A percentile compares a stretch with the other conserved stretches of the same genome.
These are phyloP conservation scores for Termitomyces sp. DNA, from an alignment of 768 basidiomycete genomes.

Conservation along the genomic window DNA sequence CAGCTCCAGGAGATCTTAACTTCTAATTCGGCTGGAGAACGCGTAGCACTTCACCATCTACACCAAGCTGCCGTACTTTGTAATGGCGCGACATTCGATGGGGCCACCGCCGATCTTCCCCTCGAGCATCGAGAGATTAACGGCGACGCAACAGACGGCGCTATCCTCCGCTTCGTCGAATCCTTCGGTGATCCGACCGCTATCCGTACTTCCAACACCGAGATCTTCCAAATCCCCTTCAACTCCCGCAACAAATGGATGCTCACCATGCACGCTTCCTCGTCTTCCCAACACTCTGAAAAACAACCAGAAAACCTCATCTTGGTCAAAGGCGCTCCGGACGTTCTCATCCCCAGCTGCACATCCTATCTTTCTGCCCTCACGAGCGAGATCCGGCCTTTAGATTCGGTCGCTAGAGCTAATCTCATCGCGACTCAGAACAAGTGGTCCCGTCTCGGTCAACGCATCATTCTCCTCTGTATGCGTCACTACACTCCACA, in stretches of 20 bases:
- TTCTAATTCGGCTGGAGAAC: conserved; percentile 1
- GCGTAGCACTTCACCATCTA: conserved; percentile 19
- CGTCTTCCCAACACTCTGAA: background rate
- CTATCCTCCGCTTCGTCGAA: conserved; percentile 51
- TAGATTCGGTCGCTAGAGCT: conserved; percentile 23
- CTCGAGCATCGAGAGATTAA: conserved; percentile 35
- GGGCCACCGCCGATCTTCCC: conserved; percentile 20
- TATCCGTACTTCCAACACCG: conserved; percentile 20
- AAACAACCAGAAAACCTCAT: conserved; percentile 28
- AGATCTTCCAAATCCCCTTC: conserved; percentile 40
- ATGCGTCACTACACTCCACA: conserved; percentile 26
- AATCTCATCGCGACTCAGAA: conserved; percentile 31
- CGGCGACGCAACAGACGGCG: conserved; percentile 54
- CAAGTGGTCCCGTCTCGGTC: conserved; percentile 46
- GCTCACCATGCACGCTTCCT: conserved; percentile 39
- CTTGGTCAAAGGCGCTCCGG: conserved; percentile 59
- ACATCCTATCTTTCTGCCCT: conserved; percentile 19
- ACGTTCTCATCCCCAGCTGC: conserved; percentile 46
- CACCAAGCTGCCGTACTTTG: conserved; percentile 47
- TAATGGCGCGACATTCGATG: conserved; percentile 55
- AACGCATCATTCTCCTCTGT: conserved; percentile 52
- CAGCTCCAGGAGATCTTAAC: conserved; percentile 16
- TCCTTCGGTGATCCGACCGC: conserved; percentile 19
- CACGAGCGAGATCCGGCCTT: conserved; percentile 23
- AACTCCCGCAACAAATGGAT: conserved; percentile 61